phyloP scores from a whole-genome alignment of 345 rosid species.

The Durio zibethinus region DNA sequence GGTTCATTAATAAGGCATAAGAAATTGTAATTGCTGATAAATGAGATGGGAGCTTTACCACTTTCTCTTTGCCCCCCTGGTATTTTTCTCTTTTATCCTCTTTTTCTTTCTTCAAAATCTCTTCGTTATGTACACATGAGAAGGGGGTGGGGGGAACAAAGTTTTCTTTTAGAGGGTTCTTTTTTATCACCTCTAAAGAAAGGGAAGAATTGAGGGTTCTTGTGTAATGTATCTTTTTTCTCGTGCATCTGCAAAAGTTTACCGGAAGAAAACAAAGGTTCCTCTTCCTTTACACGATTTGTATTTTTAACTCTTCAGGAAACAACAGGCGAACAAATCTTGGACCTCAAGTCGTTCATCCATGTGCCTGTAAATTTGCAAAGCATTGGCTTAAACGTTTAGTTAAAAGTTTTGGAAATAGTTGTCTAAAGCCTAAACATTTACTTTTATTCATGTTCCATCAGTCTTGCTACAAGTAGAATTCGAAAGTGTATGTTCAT shows the following conservation, averaged over 20 bases:
- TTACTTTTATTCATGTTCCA: not conserved
- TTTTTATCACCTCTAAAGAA: constrained; percentile 11
- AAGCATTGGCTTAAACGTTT: not conserved
- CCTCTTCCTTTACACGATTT: not conserved
- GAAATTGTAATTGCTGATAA: constrained; percentile 19
- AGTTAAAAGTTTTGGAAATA: not conserved
- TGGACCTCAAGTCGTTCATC: not conserved
- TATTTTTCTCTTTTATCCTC: not conserved
- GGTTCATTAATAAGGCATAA: constrained; percentile 35
- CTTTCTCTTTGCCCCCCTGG: not conserved
- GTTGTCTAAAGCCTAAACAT: not conserved
- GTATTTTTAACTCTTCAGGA: not conserved
- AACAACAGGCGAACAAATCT: not conserved
- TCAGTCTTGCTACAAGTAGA: too few relatives aligned
- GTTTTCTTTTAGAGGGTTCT: constrained; percentile 18
- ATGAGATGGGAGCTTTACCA: not conserved
- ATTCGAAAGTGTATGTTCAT: too few relatives aligned
- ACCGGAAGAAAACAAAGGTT: not conserved
- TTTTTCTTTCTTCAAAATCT: not conserved
- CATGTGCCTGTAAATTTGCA: not conserved
- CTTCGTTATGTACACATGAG: not conserved
- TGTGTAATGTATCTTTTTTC: not conserved
- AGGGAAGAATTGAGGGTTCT: not conserved
- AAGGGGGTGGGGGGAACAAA: constrained; percentile 28
- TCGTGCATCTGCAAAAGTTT: not conserved